Conservation (phyloP, 257 asterid genomes). For the Nicotiana tabacum region DNA sequence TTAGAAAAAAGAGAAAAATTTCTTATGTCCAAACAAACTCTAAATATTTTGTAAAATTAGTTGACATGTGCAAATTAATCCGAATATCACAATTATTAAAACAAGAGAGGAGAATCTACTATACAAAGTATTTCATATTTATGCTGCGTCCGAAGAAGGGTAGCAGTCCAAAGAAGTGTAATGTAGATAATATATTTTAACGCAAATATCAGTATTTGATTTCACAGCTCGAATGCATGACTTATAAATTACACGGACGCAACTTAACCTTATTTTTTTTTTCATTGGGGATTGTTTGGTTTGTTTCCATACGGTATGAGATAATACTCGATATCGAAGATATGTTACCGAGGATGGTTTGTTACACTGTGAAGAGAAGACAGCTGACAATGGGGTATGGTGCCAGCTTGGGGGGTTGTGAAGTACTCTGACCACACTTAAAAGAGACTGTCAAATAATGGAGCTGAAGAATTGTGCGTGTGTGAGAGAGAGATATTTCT, state of each 20-base stretch:
- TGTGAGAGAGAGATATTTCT: background rate
- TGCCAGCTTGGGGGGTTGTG: conserved; percentile 35
- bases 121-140: fast-evolving
- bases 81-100: no score
- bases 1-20: no score
- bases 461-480: background rate
- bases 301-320: no score
- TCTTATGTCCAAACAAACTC: no score
- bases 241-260: fast-evolving
- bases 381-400: conserved; percentile 45
- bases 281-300: background rate
- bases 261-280: no score
- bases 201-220: fast-evolving
- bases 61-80: no score
- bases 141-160: no score
- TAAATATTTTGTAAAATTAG: no score
- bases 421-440: conserved; percentile 1
- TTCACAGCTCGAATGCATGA: fast-evolving
- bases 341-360: background rate
- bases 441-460: conserved; percentile 13
- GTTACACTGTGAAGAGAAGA: conserved; percentile 22
- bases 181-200: no score
- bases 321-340: no score
- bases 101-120: no score
- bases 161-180: fast-evolving